Conservation (phyloP, 352 stramenopile species). For the Thalassiosira delicatula region DNA sequence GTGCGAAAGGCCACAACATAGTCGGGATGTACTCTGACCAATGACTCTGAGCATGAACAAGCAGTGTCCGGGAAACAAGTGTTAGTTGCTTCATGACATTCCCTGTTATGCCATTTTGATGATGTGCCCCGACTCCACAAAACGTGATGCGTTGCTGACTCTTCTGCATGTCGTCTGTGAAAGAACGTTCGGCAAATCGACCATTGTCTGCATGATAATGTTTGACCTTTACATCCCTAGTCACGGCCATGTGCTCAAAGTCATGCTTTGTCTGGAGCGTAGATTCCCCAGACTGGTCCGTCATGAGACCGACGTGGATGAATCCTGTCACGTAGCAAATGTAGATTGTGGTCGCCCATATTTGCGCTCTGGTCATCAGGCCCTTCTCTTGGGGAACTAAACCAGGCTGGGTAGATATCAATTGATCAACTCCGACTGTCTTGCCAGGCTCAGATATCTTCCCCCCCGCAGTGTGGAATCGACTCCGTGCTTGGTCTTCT, state of each 20-base stretch:
- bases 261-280: slow-evolving; percentile 49
- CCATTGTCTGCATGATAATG: slow-evolving; percentile 70
- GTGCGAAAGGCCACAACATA: slow-evolving; percentile 7
- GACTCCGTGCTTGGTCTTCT: background rate
- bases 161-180: slow-evolving; percentile 15
- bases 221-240: slow-evolving; percentile 20
- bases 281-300: slow-evolving; percentile 5
- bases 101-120: slow-evolving; percentile 66
- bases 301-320: slow-evolving; percentile 49
- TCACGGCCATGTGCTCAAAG: slow-evolving; percentile 37
- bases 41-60: slow-evolving; percentile 21
- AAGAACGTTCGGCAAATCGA: slow-evolving; percentile 55
- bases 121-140: slow-evolving; percentile 68
- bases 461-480: background rate
- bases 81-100: slow-evolving; percentile 42
- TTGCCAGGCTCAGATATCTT: background rate
- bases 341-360: slow-evolving; percentile 49
- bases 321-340: slow-evolving; percentile 46
- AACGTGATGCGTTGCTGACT: slow-evolving; percentile 57
- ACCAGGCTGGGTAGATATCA: slow-evolving; percentile 44
- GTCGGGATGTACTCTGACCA: slow-evolving; percentile 8
- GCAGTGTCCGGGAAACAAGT: slow-evolving; percentile 15
- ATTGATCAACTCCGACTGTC: background rate
- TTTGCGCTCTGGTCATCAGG: background rate
- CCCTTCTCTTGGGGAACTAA: slow-evolving; percentile 18